Base-by-base conservation (phyloP, 306 rosid species). In the Lupinus albus region DNA sequence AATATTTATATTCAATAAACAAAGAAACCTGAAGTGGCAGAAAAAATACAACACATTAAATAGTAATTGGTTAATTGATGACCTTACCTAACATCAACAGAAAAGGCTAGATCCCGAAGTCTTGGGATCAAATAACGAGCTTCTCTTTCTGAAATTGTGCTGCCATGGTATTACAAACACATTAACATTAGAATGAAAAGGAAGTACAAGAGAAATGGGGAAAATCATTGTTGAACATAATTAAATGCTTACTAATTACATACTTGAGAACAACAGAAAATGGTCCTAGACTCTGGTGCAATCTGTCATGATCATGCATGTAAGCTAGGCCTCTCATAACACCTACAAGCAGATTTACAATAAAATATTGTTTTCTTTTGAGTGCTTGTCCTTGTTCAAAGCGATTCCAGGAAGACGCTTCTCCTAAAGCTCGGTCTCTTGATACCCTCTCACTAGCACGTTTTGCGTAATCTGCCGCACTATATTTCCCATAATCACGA, bases 251-350 rank as follows among this genome's bases (percentile, higher is more conserved):
- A 57, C 20, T 28, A 50, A 30, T 48, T 21, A 74, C 87, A 72
- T 83, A 89, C 98, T 92, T 92, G 62, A 92, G 95, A 75, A 73
- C 78, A 53, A 92, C 76, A 69, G 98, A 92, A 75, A 92, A 84
- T 17, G 98, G 96, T 75, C 98, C 98, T 56, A 92, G 91, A 83
- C 98, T 92, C 81, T 92, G 98, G 79, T 92, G 98, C 73, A 92
- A 82, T 78, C 93, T 81, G 21, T 89, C 89, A 30, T 61, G 84
- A 52, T 78, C 79, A 30, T 92, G 98, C 93, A 92, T 80, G 73
- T 79, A 87, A 68, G 82, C 93, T 52, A 92, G 80, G 67, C 96
- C 98, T 76, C 78, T 88, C 80, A 92, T 80, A 71, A 81, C 84
- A 64, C 98, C 96, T 77, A 79, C 89, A 76, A 92, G 87, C 70